phyloP scores from a whole-genome alignment of 495 filamentous ascomycete genomes.

The Pyrenula aspistea region DNA sequence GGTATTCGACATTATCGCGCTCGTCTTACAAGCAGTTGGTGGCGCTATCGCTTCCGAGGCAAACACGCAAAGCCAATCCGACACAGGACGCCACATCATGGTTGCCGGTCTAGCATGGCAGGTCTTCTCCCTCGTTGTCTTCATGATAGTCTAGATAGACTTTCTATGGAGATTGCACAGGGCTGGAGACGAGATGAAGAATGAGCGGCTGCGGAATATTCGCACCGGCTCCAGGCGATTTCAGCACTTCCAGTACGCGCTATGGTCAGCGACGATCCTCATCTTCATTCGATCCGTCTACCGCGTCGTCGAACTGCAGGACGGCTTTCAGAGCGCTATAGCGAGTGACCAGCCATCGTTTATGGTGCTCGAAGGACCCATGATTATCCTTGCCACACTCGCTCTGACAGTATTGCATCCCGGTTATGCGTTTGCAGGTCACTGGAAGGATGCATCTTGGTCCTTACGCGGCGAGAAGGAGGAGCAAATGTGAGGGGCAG shows the following conservation, averaged over 20 bases:
- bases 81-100: constrained; percentile 38
- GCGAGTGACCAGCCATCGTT: constrained; percentile 49
- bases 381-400: constrained; percentile 49
- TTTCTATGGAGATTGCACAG: constrained; percentile 32
- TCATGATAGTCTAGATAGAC: constrained; percentile 36
- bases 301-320: constrained; percentile 50
- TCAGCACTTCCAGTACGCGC: constrained; percentile 1
- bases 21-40: constrained; percentile 43
- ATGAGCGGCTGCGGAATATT: background rate
- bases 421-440: constrained; percentile 7
- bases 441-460: too few species aligned
- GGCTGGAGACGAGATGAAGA: background rate
- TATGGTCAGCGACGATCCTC: constrained; percentile 37
- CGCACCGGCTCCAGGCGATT: background rate
- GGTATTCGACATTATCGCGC: constrained; percentile 36
- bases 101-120: constrained; percentile 43
- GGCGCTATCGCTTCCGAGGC: constrained; percentile 39
- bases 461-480: too few species aligned
- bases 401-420: constrained; percentile 50
- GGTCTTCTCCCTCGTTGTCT: constrained; percentile 38
- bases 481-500: too few species aligned
- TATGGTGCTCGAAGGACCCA: constrained; percentile 60
- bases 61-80: constrained; percentile 8
- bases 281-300: constrained; percentile 53
- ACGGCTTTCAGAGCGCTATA: constrained; percentile 47